These are phyloP conservation scores for Crithidia mellificae DNA, from an alignment of 208 protist species.

Conservation along the genomic window DNA sequence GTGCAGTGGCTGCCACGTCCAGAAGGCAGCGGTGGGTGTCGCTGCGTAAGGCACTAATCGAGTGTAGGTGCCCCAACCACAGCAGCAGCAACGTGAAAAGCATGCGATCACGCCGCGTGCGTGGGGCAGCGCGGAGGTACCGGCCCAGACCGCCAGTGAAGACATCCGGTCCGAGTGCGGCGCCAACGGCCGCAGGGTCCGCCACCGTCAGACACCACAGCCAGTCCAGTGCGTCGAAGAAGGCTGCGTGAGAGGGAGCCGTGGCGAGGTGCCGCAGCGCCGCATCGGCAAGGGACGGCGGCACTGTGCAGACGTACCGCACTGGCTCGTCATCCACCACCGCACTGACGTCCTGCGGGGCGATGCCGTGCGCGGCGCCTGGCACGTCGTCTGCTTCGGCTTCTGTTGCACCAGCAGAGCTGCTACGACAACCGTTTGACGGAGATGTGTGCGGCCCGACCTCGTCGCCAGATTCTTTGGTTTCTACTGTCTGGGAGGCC, in stretches of 20 bases:
- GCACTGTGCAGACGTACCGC: slow-evolving; percentile 39
- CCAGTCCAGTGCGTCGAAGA: slow-evolving; percentile 63
- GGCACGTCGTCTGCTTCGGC: background rate
- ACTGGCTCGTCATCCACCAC: slow-evolving; percentile 43
- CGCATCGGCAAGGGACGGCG: slow-evolving; percentile 27
- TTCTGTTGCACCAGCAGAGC: background rate
- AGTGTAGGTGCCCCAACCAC: slow-evolving; percentile 65
- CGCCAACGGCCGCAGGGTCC: slow-evolving; percentile 35
- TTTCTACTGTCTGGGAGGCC: background rate
- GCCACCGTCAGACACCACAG: slow-evolving; percentile 77
- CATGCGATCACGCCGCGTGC: slow-evolving; percentile 64
- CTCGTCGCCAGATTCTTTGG: background rate
- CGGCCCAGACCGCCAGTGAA: slow-evolving; percentile 48
- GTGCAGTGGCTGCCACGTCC: slow-evolving; percentile 29
- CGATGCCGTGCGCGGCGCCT: background rate
- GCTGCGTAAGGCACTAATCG: slow-evolving; percentile 27
- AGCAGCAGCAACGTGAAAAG: slow-evolving; percentile 70
- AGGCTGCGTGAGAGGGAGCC: slow-evolving; percentile 55
- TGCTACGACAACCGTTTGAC: background rate
- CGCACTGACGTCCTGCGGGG: slow-evolving; percentile 36
- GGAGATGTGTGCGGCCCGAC: too few relatives aligned
- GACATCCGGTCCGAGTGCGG: slow-evolving; percentile 29
- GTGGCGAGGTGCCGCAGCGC: slow-evolving; percentile 42
- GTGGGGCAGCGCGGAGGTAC: slow-evolving; percentile 55
- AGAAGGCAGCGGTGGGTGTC: slow-evolving; percentile 42